Conservation (phyloP, 2,329 filamentous ascomycete species). For the Colletotrichum scovillei region DNA sequence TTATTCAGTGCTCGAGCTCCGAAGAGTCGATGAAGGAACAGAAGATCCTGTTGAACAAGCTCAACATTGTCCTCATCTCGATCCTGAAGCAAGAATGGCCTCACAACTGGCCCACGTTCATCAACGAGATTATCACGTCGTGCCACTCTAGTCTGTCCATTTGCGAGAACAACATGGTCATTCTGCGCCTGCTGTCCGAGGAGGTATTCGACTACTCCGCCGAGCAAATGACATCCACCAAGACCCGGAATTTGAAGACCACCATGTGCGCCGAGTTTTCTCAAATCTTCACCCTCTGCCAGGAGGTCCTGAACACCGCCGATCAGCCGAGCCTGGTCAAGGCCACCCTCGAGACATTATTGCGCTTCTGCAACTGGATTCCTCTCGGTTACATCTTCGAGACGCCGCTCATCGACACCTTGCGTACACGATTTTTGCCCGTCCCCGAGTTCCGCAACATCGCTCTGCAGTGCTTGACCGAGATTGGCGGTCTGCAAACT, state of each 20-base stretch:
- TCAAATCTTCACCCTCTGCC: slow-evolving; percentile 96
- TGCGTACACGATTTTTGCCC: slow-evolving; percentile 92
- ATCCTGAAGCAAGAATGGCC: slow-evolving; percentile 99
- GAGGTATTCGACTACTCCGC: slow-evolving; percentile 99
- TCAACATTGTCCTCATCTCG: slow-evolving; percentile 96
- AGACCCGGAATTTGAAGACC: slow-evolving; percentile 95
- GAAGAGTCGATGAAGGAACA: slow-evolving; percentile 89
- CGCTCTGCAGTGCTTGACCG: slow-evolving; percentile 94
- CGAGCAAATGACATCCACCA: slow-evolving; percentile 98
- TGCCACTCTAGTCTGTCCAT: slow-evolving; percentile 96
- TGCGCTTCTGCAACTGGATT: slow-evolving; percentile 99
- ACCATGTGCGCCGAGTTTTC: slow-evolving; percentile 99
- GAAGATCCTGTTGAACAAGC: slow-evolving; percentile 94
- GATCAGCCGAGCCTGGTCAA: slow-evolving; percentile 90
- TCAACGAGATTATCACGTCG: slow-evolving; percentile 98
- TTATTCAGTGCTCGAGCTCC: slow-evolving; percentile 90
- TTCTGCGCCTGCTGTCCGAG: slow-evolving; percentile 92
- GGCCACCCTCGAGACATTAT: slow-evolving; percentile 94
- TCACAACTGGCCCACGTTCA: slow-evolving; percentile 99
- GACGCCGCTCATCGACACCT: slow-evolving; percentile 93
- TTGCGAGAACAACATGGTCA: slow-evolving; percentile 99
- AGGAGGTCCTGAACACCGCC: slow-evolving; percentile 91
- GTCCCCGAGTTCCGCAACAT: slow-evolving; percentile 96
- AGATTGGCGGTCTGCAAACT: slow-evolving; percentile 94
- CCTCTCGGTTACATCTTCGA: slow-evolving; percentile 99